Evolutionary conservation across 345 rosid species (phyloP).

Genomic region (Rhodamnia argentea): DNA sequence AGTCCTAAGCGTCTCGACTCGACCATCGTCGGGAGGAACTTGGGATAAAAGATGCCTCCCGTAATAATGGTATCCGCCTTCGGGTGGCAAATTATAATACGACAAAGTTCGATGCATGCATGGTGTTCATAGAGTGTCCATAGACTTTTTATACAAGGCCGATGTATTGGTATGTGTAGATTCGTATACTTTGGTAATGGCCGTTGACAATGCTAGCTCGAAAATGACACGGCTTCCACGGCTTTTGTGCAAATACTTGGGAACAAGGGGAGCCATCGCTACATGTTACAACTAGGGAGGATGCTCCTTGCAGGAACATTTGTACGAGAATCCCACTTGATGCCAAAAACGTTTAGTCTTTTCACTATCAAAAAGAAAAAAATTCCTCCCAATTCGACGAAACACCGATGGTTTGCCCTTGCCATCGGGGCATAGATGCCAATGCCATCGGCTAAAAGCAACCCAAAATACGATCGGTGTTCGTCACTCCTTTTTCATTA

Average conservation of each 20-base stretch:
- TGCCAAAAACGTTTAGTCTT: not conserved
- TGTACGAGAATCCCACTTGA: not conserved
- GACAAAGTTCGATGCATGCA: too few relatives aligned
- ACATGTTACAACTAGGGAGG: not conserved
- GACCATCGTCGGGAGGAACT: not conserved
- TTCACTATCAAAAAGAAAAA: not conserved
- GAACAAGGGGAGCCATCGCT: not conserved
- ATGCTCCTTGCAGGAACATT: not conserved
- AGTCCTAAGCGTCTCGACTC: not conserved
- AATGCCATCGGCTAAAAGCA: not conserved
- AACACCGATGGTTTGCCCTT: not conserved
- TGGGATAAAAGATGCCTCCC: not conserved
- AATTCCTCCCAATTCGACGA: not conserved
- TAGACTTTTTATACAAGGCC: not conserved
- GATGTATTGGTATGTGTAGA: not conserved
- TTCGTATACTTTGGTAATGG: not conserved
- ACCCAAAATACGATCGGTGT: not conserved
- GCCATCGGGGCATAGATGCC: not conserved
- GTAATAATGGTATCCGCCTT: not conserved
- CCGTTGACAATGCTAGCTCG: not conserved
- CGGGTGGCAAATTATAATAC: not conserved
- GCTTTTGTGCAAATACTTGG: not conserved
- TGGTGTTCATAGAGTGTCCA: not conserved
- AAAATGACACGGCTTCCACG: not conserved
- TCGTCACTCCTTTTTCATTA: not conserved